Evolutionary conservation across 2,329 filamentous ascomycete species (phyloP).

Genomic region (Trichoderma guizhouense): DNA sequence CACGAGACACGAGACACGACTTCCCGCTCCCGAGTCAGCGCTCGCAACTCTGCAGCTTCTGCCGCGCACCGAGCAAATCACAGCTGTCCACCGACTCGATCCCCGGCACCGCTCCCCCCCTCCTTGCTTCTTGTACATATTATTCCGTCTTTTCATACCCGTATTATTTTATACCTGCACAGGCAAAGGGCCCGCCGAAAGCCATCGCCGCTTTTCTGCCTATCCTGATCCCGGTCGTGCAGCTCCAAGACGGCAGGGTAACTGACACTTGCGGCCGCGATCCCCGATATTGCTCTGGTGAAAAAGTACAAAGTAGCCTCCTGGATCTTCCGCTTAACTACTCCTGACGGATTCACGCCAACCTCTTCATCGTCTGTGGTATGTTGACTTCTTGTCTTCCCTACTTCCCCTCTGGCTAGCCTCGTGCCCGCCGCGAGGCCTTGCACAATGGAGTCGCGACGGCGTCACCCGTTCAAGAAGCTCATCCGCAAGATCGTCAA

Average conservation of each 20-base stretch:
- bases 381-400: slow-evolving; percentile 8
- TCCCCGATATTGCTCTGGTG: neutral
- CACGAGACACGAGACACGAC: neutral
- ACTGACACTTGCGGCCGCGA: slow-evolving; percentile 13
- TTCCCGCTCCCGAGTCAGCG: neutral
- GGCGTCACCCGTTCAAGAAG: slow-evolving; percentile 27
- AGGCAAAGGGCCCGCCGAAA: slow-evolving; percentile 2
- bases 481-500: slow-evolving; percentile 33
- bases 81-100: neutral
- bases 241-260: slow-evolving; percentile 9
- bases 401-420: neutral
- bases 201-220: slow-evolving; percentile 11
- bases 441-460: slow-evolving; percentile 26
- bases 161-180: slow-evolving; percentile 8
- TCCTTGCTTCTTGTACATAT: neutral
- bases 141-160: neutral
- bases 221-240: slow-evolving; percentile 12
- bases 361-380: slow-evolving; percentile 9
- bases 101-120: neutral
- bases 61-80: neutral
- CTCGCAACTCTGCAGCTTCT: neutral
- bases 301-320: neutral
- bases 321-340: slow-evolving; percentile 6
- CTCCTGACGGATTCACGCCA: slow-evolving; percentile 11
- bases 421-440: neutral